Evolutionary conservation across 2,329 filamentous ascomycete species (phyloP).

Genomic region (Ceratocystis lukuohia): DNA sequence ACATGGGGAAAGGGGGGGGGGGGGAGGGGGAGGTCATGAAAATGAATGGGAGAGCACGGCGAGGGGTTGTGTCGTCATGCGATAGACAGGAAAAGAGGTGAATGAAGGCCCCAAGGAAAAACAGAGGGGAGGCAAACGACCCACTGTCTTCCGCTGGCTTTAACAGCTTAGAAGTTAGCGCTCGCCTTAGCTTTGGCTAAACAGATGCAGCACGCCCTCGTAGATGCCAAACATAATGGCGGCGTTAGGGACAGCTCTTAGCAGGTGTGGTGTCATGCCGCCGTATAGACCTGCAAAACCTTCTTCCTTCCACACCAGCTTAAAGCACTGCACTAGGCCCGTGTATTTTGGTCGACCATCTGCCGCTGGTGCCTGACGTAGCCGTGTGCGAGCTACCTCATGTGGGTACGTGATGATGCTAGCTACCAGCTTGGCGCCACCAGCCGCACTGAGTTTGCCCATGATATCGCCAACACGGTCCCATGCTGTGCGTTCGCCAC

Average conservation of each 20-base stretch:
- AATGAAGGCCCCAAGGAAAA: background rate
- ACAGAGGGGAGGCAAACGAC: background rate
- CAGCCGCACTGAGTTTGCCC: constrained; percentile 66
- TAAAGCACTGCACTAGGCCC: constrained; percentile 77
- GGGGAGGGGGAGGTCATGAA: background rate
- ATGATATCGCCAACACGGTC: constrained; percentile 66
- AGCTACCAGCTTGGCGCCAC: constrained; percentile 73
- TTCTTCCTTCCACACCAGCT: constrained; percentile 75
- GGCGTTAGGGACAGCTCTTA: constrained; percentile 80
- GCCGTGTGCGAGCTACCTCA: constrained; percentile 72
- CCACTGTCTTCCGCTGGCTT: background rate
- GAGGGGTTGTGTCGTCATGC: background rate
- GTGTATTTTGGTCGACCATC: constrained; percentile 66
- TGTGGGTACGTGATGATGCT: constrained; percentile 82
- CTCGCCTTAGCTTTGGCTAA: constrained; percentile 24
- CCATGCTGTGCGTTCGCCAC: constrained; percentile 52
- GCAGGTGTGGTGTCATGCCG: constrained; percentile 78
- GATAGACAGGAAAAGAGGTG: background rate
- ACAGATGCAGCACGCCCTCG: constrained; percentile 41
- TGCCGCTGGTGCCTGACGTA: constrained; percentile 70
- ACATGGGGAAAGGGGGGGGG: background rate
- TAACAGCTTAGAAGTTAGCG: background rate
- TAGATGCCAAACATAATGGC: constrained; percentile 96
- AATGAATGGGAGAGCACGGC: background rate
- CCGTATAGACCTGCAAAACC: constrained; percentile 78